Evolutionary conservation across 192 early-diverging fungal species (phyloP).

Genomic region (Umbelopsis sp.): DNA sequence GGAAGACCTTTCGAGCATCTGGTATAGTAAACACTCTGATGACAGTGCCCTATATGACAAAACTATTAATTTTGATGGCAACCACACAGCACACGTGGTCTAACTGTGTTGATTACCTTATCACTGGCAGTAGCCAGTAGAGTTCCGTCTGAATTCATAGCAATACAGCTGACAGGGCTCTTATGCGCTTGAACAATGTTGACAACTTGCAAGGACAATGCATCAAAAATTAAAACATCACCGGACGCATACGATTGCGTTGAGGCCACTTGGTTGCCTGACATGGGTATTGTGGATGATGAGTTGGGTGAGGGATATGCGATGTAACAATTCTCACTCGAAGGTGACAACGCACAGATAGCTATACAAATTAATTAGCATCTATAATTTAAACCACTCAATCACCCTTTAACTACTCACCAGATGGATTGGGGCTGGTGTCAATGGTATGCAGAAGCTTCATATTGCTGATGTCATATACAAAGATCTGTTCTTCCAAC

Average conservation of each 20-base stretch:
- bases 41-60: slow-evolving; percentile 77
- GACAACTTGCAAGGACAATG: slow-evolving; percentile 82
- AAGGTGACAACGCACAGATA: slow-evolving; percentile 89
- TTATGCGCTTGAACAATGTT: slow-evolving; percentile 97
- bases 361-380: slow-evolving; percentile 45
- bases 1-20: slow-evolving; percentile 82
- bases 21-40: slow-evolving; percentile 94
- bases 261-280: slow-evolving; percentile 41
- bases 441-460: slow-evolving; percentile 95
- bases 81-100: background rate
- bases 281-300: slow-evolving; percentile 57
- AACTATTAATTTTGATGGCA: background rate
- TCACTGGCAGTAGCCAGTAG: slow-evolving; percentile 94
- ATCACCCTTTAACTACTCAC: slow-evolving; percentile 42
- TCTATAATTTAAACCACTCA: background rate
- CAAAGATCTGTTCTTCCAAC: slow-evolving; percentile 94
- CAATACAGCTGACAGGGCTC: slow-evolving; percentile 81
- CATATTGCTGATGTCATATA: slow-evolving; percentile 99
- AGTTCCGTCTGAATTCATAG: slow-evolving; percentile 90
- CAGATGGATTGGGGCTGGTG: slow-evolving; percentile 88
- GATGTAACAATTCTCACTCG: slow-evolving; percentile 92
- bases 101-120: slow-evolving; percentile 61
- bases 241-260: slow-evolving; percentile 64
- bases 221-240: slow-evolving; percentile 93
- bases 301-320: slow-evolving; percentile 87